A percentile compares a stretch with the other conserved stretches of the same genome.
Evolutionary conservation across 2,329 filamentous ascomycete species (phyloP).

Genomic region (Cercospora janseana): DNA sequence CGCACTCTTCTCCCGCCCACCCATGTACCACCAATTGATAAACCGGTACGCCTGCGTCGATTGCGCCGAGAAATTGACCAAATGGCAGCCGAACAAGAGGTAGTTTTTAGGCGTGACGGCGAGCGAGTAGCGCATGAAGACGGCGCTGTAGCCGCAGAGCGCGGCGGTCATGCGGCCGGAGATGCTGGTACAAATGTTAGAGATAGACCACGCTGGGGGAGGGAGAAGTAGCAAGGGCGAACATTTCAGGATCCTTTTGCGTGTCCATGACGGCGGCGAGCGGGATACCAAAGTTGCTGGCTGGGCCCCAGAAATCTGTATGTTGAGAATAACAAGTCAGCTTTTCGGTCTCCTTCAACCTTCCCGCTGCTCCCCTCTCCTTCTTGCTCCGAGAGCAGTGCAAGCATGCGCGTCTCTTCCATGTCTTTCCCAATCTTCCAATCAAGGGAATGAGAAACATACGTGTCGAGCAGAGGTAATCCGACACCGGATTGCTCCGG

Average conservation of each 20-base stretch:
- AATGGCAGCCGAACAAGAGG: conserved; percentile 66
- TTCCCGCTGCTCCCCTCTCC: too few species aligned
- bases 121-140: conserved; percentile 66
- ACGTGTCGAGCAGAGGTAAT: conserved; percentile 57
- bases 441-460: too few species aligned
- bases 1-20: conserved; percentile 45
- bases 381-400: too few species aligned
- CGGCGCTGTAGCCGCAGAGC: conserved; percentile 59
- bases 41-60: conserved; percentile 62
- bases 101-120: conserved; percentile 64
- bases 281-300: conserved; percentile 53
- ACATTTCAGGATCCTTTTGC: conserved; percentile 53
- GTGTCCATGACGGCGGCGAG: conserved; percentile 55
- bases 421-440: too few species aligned
- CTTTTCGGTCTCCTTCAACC: too few species aligned
- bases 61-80: conserved; percentile 63
- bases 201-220: neutral
- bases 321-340: neutral
- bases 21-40: conserved; percentile 58
- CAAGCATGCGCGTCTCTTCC: neutral
- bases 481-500: conserved; percentile 48
- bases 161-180: conserved; percentile 64
- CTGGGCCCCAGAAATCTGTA: conserved; percentile 52
- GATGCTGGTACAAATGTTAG: conserved; percentile 49
- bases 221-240: neutral